Base-by-base conservation (phyloP, 768 basidiomycete species). In the Harrya chromipes region DNA sequence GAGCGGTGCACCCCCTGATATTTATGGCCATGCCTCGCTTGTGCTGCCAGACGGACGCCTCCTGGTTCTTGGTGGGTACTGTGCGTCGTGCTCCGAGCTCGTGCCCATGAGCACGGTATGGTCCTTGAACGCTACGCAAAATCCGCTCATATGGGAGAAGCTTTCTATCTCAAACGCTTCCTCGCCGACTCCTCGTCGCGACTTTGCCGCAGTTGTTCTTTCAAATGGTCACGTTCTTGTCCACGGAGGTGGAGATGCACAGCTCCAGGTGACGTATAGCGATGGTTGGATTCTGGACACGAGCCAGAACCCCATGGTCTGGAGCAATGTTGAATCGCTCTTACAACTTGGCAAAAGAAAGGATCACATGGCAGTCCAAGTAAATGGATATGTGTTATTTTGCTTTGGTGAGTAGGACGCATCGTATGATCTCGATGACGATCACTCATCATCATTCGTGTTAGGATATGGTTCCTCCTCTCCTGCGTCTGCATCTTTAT, bases 251-350 rank as follows among this genome's bases (percentile, higher is more conserved):
- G 76, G 80, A 24, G 82, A 88, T 59, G 78, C 75, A 4, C 60
- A 50, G 33, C 70, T 83, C 36, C 77, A 83, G 58, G 72, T 58
- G 4, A 77, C 75, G n/a, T 77, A 74, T 48, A 71, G 64, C 33
- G 85, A 86, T 66, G 93, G 90, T 14, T 87, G 82, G 83, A 74
- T 85, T 46, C 76, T 86, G 31, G 81, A 85, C 61, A 78, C 80
- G 3, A 70, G 71, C 10, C 70, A 73, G 58, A 73, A 60, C 47
- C 79, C 83, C 4, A 80, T 83, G 74, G 70, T 70, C 2, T 91
- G 89, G 90, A 74, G 70, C 8, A 54, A 59, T 38, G 70, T 84
- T 16, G 65, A 70, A 4, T 73, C 70, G 1, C 70, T 90, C 37
- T 68, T 77, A 16, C 77, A 79, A 44, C 65, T 92, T 5, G 87